Evolutionary conservation across 1,284 basidiomycete genomes (phyloP).

Genomic region (Irpex sp.): DNA sequence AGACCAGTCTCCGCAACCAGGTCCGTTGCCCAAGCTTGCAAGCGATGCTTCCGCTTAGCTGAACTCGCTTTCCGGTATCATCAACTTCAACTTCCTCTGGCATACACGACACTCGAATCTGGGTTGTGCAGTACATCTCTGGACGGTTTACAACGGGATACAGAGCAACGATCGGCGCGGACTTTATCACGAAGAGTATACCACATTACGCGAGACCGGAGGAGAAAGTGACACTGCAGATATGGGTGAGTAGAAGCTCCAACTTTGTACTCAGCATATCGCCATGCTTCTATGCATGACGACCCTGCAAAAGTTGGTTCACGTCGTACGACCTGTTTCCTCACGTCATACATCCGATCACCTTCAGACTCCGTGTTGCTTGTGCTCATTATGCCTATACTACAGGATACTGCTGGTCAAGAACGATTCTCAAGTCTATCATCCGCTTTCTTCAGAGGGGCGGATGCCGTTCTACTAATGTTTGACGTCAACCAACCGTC

Average conservation of each 20-base stretch:
- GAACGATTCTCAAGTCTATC: slow-evolving; percentile 81
- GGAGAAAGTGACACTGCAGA: slow-evolving; percentile 64
- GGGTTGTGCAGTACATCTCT: slow-evolving; percentile 57
- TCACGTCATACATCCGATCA: too few relatives aligned
- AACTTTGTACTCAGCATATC: too few relatives aligned
- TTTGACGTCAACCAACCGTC: slow-evolving; percentile 70
- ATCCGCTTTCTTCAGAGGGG: slow-evolving; percentile 77
- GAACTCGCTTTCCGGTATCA: background rate
- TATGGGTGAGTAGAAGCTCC: slow-evolving; percentile 55
- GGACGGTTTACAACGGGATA: slow-evolving; percentile 72
- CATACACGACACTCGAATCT: background rate
- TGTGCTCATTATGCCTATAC: slow-evolving; percentile 1
- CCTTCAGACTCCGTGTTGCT: too few relatives aligned
- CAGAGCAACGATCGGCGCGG: slow-evolving; percentile 79
- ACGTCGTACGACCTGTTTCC: too few relatives aligned
- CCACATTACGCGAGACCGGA: slow-evolving; percentile 52
- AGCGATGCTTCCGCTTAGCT: background rate
- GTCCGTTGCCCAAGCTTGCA: slow-evolving; percentile 33
- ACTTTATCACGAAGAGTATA: slow-evolving; percentile 74
- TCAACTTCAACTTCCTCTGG: background rate
- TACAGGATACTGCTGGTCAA: slow-evolving; percentile 75
- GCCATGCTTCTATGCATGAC: too few relatives aligned
- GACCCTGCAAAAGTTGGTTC: too few relatives aligned
- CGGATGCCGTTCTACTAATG: slow-evolving; percentile 78
- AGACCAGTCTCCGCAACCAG: slow-evolving; percentile 70